phyloP scores from a whole-genome alignment of 208 protist species.

The Willaertia magna region DNA sequence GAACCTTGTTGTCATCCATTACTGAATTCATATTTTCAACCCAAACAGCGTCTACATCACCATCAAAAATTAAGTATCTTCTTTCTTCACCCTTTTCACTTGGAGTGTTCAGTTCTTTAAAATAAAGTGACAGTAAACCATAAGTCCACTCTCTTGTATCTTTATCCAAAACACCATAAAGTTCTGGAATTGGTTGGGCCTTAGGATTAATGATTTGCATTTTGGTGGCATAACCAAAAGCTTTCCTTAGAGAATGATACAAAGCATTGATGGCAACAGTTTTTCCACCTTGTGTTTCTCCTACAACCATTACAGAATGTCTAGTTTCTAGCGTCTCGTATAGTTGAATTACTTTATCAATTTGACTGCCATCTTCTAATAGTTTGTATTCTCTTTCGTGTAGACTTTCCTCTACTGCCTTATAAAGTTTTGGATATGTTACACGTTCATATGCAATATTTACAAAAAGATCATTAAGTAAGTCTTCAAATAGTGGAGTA shows the following conservation, averaged over 20 bases:
- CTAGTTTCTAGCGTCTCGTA: conserved; percentile 97
- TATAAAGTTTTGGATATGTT: conserved; percentile 78
- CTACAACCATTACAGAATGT: conserved; percentile 97
- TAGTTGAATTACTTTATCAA: conserved; percentile 96
- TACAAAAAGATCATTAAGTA: conserved; percentile 95
- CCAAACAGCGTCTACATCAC: conserved; percentile 97
- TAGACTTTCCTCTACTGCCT: conserved; percentile 71
- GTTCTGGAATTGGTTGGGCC: conserved; percentile 76
- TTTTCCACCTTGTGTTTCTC: conserved; percentile 92
- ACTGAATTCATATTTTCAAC: conserved; percentile 99
- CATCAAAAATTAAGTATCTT: conserved; percentile 95
- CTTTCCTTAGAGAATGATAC: conserved; percentile 66
- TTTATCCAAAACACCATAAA: conserved; percentile 96
- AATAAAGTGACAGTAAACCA: conserved; percentile 96
- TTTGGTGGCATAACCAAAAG: conserved; percentile 74
- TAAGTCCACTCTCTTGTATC: conserved; percentile 96
- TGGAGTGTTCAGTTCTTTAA: conserved; percentile 84
- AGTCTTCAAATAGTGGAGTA: conserved; percentile 92
- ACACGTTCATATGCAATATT: conserved; percentile 81
- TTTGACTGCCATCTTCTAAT: conserved; percentile 55
- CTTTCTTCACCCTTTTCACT: conserved; percentile 38
- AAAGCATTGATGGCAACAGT: conserved; percentile 88
- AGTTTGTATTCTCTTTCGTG: conserved; percentile 56
- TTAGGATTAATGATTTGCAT: conserved; percentile 94
- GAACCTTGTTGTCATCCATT: conserved; percentile 98